phyloP scores from a whole-genome alignment of 2,329 filamentous ascomycete species.

The Nemania bipapillata region DNA sequence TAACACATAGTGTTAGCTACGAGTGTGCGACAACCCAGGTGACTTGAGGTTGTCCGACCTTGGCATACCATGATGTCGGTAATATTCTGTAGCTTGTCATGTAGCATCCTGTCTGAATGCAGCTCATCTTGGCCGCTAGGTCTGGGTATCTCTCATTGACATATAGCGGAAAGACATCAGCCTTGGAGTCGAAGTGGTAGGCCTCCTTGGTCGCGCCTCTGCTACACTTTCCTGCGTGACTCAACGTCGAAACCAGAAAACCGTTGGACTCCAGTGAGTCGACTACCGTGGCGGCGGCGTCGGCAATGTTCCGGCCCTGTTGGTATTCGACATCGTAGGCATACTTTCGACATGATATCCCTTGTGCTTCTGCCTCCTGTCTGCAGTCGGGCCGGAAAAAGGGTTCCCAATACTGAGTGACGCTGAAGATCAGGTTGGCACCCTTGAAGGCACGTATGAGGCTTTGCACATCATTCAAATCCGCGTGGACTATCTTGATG shows the following conservation, averaged over 20 bases:
- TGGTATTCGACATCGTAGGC: conserved; percentile 62
- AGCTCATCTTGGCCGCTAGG: conserved; percentile 29
- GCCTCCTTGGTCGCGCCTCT: conserved; percentile 59
- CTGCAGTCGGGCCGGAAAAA: conserved; percentile 52
- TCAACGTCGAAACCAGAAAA: conserved; percentile 64
- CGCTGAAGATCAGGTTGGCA: conserved; percentile 64
- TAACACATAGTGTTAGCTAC: conserved; percentile 11
- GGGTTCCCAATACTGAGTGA: conserved; percentile 66
- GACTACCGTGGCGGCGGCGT: conserved; percentile 60
- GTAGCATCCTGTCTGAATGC: conserved; percentile 27
- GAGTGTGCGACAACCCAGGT: not conserved
- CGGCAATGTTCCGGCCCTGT: conserved; percentile 66
- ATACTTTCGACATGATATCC: conserved; percentile 57
- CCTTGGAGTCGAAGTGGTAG: conserved; percentile 66
- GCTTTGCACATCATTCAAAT: conserved; percentile 56
- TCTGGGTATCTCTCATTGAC: conserved; percentile 21
- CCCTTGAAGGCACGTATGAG: conserved; percentile 57
- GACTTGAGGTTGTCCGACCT: conserved; percentile 10
- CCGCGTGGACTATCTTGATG: conserved; percentile 58
- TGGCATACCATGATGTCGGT: conserved; percentile 28
- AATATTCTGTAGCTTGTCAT: conserved; percentile 25
- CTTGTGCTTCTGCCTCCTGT: conserved; percentile 52
- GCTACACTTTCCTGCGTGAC: conserved; percentile 60
- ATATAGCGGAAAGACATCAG: conserved; percentile 50
- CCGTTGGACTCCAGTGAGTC: conserved; percentile 55